Conservation (phyloP, 495 filamentous ascomycete species). For the Evernia prunastri region DNA sequence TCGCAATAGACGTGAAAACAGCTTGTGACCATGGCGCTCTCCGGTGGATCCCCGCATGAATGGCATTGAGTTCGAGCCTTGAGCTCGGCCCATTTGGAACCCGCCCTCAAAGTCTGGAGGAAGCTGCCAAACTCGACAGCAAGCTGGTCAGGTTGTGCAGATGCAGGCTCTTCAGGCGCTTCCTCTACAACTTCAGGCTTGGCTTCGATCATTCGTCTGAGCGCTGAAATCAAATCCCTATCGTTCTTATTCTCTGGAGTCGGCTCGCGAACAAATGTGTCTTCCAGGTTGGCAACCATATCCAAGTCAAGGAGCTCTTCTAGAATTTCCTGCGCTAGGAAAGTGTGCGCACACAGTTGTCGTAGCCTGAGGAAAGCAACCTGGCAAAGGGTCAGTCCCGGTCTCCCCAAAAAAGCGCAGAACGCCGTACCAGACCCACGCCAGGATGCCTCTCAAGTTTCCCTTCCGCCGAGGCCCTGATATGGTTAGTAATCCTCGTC, state of each 20-base stretch:
- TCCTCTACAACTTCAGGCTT: slow-evolving; percentile 14
- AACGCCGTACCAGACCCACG: slow-evolving; percentile 25
- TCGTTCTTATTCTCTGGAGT: background rate
- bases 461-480: slow-evolving; percentile 18
- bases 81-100: slow-evolving; percentile 30
- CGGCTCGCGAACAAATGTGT: slow-evolving; percentile 21
- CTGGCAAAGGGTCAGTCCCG: background rate
- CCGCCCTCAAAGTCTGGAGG: slow-evolving; percentile 31
- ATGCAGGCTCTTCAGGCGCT: background rate
- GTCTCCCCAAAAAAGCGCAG: no score
- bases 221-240: slow-evolving; percentile 13
- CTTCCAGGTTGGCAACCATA: slow-evolving; percentile 34
- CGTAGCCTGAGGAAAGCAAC: slow-evolving; percentile 40
- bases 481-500: slow-evolving; percentile 13
- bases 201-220: slow-evolving; percentile 23
- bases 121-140: slow-evolving; percentile 5
- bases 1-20: slow-evolving; percentile 47
- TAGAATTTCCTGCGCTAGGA: slow-evolving; percentile 43
- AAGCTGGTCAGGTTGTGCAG: no score
- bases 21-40: slow-evolving; percentile 35
- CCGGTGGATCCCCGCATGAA: slow-evolving; percentile 29
- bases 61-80: slow-evolving; percentile 34
- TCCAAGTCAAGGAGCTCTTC: slow-evolving; percentile 37
- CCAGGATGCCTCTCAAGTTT: slow-evolving; percentile 6
- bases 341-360: slow-evolving; percentile 46